Base-by-base conservation (phyloP, 805 yeast genomes). In the Monosporozyma servazzii region DNA sequence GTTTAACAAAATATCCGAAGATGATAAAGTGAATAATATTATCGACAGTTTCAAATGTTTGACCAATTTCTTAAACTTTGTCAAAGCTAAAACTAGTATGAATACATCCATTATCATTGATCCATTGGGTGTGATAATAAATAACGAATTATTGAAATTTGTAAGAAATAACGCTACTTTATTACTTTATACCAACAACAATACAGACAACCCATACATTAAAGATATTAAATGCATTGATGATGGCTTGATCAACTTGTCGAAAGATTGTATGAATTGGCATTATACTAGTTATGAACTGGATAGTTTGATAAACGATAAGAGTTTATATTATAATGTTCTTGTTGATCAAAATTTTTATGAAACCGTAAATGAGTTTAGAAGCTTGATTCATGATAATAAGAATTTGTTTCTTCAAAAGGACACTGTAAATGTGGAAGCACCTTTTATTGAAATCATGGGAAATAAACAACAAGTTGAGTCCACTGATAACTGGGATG, bases 261-360 rank as follows among this genome's bases (percentile, higher is more conserved):
- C 64, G 0, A 39, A 3, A 43, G 51, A 3, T 6, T 11, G 33
- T 27, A 2, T 9, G 8, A 25, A 33, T 2, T 63, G 64, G 63
- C 17, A 18, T 5, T 63, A 58, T 42, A 48, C 53, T 30, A 57
- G 53, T 1, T 39, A 49, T 10, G 61, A 59, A 15, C 45, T 65
- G 2, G 51, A 49, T 13, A 45, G 54, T 23, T 47, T 64, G 20
- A 51, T 67, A 8, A 51, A 54, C 21, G 62, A 61, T 46, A 56
- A 57, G 30, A 56, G 56, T 39, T 51, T 64, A 4, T 59, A 58
- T 45, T 53, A 50, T 36, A 61, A 59, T 51, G 51, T 66, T 4
- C 47, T 58, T 20, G 20, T 66, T 30, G 71, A 67, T 45, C 57
- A 58, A 39, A 40, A 58, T 15, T 58, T 60, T 48, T 58, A 60